Evolutionary conservation across 208 protist genomes (phyloP), one percentile per base, ranked within the genome.

Genomic region (Acanthamoeba triangularis): DNA sequence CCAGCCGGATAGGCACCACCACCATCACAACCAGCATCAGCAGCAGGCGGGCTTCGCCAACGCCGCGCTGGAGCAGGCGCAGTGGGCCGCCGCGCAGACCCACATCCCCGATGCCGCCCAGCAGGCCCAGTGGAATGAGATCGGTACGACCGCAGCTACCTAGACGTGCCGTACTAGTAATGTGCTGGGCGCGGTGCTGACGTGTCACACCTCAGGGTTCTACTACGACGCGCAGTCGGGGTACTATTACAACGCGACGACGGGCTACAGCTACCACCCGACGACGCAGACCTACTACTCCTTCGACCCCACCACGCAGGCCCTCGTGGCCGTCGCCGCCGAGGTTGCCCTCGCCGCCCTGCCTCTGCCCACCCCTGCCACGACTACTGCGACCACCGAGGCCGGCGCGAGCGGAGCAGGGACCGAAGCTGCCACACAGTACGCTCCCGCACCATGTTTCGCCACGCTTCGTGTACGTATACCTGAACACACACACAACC

Each of bases 271-370:
- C 52, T 94, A 94, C 30, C 41, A 94, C 35, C 35, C 63, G 23
- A 56, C 61, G 25, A 94, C 88, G 0, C 84, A 90, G 88, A 23
- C 44, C 88, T 94, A 78, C 88, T 94, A 94, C 88, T 94, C 23
- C 18, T 69, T 90, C 56, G 84, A 90, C 41, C 52, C 84, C 6
- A 28, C 84, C 52, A 90, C 84, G 16, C 49, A 90, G 33, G 41
- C 84, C 20, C 59, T 49, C 35, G 41, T 90, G 56, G 56, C 52
- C n/a, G 84, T 90, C 18, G 16, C 49, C 41, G 11, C 84, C 41
- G 59, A 72, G 84, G 49, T 69, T 7, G 59, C 84, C 16, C 59
- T 69, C 23, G 84, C 49, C 20, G 84, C 59, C 49, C 56, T 69
- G n/a, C 56, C 84, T 7, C 35, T 90, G 54, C 20, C 82, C 20